Evolutionary conservation across 495 filamentous ascomycete genomes (phyloP), one percentile per base, ranked within the genome.

Genomic region (Patellaria atrata): DNA sequence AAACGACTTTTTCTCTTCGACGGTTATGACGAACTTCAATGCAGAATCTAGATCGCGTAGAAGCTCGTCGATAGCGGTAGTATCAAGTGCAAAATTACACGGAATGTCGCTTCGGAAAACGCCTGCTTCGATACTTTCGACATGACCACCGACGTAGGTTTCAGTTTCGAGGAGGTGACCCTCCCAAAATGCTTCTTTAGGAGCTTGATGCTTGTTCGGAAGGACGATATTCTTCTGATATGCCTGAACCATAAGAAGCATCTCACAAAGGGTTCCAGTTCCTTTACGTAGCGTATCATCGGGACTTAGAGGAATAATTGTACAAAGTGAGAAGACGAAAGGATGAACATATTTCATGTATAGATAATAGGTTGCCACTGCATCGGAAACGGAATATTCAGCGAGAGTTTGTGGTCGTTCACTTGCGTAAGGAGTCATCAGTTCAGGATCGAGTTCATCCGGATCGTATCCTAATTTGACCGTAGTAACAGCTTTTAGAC

Each of bases 271-370:
- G 4, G 89, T 99, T 51, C 89, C 89, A 1, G 89, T 99, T 48
- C 89, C 89, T 51, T 99, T 99, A 38, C 89, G 68, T 44, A 96
- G 51, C 2, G 84, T 82, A 53, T 94, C 86, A 50, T 99, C 86
- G 11, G 86, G 79, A 19, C 82, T 84, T 1, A 99, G 64, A 0
- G 89, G 89, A 54, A 99, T 68, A 58, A 99, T 93, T 0, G 84
- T 99, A 59, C 89, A 96, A 0, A 99, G 64, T 0, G 89, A 94
- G 65, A 96, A 99, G 55, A 99, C 87, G 61, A 99, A 99, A 1
- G 89, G 89, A 52, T 99, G 89, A 14, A 99, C 83, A 57, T 99
- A 99, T 80, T 99, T 99, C 89, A 96, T 99, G 62, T 99, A 99
- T 27, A 99, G 67, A 51, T 99, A 99, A 55, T 96, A 99, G 2